phyloP scores from a whole-genome alignment of 805 yeast species.

The Candida odintsovae region DNA sequence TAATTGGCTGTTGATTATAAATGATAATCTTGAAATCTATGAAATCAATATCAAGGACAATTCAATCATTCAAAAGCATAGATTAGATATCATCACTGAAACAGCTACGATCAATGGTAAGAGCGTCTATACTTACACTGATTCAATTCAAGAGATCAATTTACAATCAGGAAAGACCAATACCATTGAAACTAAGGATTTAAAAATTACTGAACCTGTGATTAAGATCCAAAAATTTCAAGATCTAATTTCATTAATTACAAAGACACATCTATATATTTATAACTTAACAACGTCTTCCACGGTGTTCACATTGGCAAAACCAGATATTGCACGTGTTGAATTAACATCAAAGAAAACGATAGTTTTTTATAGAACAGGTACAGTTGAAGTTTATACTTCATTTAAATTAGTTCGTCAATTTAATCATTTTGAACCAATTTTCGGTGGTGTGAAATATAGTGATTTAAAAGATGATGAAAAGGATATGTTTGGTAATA shows the following conservation, averaged over 20 bases:
- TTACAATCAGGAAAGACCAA: neutral
- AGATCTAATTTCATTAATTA: neutral
- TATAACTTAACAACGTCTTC: neutral
- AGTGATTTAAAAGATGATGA: neutral
- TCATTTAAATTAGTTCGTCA: neutral
- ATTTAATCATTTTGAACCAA: constrained; percentile 1
- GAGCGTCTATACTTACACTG: neutral
- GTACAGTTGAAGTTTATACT: neutral
- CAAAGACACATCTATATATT: neutral
- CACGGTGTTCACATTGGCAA: neutral
- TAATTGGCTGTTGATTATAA: neutral
- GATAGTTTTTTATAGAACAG: neutral
- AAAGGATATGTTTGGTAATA: neutral
- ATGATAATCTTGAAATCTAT: neutral
- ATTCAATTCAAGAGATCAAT: neutral
- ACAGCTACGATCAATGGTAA: neutral
- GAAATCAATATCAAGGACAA: neutral
- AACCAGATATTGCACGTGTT: neutral
- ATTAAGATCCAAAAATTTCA: neutral
- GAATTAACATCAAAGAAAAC: neutral
- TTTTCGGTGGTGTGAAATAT: neutral
- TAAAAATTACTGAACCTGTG: neutral
- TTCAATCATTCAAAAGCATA: neutral
- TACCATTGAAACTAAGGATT: neutral
- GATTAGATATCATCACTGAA: neutral